A percentile compares a stretch with the other conserved stretches of the same genome.
phyloP scores from a whole-genome alignment of 257 asterid species.

The Agastache rugosa region DNA sequence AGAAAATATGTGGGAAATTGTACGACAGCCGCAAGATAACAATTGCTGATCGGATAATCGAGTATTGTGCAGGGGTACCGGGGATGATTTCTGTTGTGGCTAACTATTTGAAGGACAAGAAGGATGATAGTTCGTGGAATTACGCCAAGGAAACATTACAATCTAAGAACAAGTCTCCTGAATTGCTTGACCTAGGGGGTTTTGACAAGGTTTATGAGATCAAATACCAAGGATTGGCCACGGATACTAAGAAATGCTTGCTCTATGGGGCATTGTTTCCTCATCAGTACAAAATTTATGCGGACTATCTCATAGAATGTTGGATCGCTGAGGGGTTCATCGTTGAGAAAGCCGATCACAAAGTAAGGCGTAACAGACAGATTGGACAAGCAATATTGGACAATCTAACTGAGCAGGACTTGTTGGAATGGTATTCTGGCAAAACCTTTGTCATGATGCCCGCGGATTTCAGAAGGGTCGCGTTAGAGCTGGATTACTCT shows the following conservation, averaged over 20 bases:
- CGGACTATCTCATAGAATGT: constrained; percentile 23
- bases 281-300: not conserved
- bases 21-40: too few relatives aligned
- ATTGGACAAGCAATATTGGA: not conserved
- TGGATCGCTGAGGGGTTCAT: constrained; percentile 28
- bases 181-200: not conserved
- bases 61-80: constrained; percentile 14
- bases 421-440: not conserved
- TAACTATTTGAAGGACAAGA: not conserved
- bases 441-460: constrained; percentile 18
- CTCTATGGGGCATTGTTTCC: constrained; percentile 27
- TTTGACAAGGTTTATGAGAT: not conserved
- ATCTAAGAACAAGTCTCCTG: not conserved
- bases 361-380: not conserved
- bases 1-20: not conserved
- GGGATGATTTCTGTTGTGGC: not conserved
- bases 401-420: not conserved
- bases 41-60: not conserved
- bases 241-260: not conserved
- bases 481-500: not conserved
- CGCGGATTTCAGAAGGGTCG: not conserved
- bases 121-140: not conserved
- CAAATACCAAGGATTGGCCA: not conserved
- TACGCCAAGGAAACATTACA: not conserved
- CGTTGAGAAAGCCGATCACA: not conserved